Evolutionary conservation across 176 grass and related monocot species (phyloP), one percentile per base, ranked within the genome.

Genomic region (Zoysia pacifica): DNA sequence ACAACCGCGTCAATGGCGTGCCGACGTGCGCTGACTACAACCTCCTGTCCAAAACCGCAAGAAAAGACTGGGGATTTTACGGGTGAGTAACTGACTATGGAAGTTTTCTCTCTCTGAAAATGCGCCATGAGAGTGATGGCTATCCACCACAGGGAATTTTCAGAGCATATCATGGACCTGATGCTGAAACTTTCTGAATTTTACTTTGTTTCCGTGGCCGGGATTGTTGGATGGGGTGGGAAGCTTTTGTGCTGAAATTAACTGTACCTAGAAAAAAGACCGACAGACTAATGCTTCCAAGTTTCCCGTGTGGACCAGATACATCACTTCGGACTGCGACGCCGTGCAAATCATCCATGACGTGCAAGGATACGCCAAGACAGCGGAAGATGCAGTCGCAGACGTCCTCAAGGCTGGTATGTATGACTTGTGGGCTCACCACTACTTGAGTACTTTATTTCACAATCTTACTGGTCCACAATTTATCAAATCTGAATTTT

Each of bases 341-440:
- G 90, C 95, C 14, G 95, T 97, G 61, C 7, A 82, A 42, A 89
- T 92, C 61, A 93, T 97, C 67, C 78, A 97, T 64, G 87, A 88
- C 12, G 83, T 45, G 9, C 80, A 92, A 12, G 82, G 86, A 5
- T 97, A 94, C 70, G 85, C 91, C 41, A 88, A 94, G 50, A 82
- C 86, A 16, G 74, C 95, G 11, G 95, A 97, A 74, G 95, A 97
- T 54, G 95, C 95, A 59, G 95, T 97, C 74, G 92, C 91, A 48
- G 81, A 94, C 84, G 91, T 91, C 62, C 92, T 97, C 72, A 92
- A 97, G 87, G 95, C 95, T 36, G 95, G 95, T 97, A 86, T 42
- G 62, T 55, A 28, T 28, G 28, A 28, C 28, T 28, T 28, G 28
- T 28, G 28, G 28, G 28, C 28, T 28, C 28, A 28, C 28, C 28